A percentile compares a stretch with the other conserved stretches of the same genome.
These are phyloP conservation scores for Neurospora sp. DNA, from an alignment of 495 filamentous ascomycete genomes.

Conservation along the genomic window DNA sequence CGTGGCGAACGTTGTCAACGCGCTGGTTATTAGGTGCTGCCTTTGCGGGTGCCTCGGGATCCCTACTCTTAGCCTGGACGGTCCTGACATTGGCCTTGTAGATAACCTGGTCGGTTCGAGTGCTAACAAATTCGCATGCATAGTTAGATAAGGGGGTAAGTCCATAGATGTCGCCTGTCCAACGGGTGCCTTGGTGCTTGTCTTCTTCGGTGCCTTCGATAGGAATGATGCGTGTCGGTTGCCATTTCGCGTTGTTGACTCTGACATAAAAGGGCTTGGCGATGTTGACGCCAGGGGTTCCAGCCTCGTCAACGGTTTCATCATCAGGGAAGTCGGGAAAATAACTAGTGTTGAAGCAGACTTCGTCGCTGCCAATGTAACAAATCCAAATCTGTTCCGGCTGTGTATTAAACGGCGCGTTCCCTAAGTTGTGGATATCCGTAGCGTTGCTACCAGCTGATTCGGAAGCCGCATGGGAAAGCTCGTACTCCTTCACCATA, in stretches of 20 bases:
- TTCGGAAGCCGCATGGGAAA: slow-evolving; percentile 68
- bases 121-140: slow-evolving; percentile 72
- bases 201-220: slow-evolving; percentile 46
- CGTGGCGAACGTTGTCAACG: slow-evolving; percentile 50
- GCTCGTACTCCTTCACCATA: slow-evolving; percentile 84
- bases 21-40: slow-evolving; percentile 36
- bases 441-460: slow-evolving; percentile 63
- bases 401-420: slow-evolving; percentile 59
- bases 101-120: slow-evolving; percentile 59
- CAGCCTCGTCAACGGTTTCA: slow-evolving; percentile 10
- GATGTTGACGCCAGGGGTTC: slow-evolving; percentile 43
- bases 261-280: slow-evolving; percentile 76
- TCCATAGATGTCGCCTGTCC: slow-evolving; percentile 81
- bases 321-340: slow-evolving; percentile 33
- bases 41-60: slow-evolving; percentile 41
- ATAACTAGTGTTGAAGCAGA: slow-evolving; percentile 71
- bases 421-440: slow-evolving; percentile 70
- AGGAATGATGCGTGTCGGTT: slow-evolving; percentile 60
- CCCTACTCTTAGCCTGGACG: slow-evolving; percentile 55
- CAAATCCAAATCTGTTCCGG: slow-evolving; percentile 81
- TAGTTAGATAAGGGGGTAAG: slow-evolving; percentile 80
- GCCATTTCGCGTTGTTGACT: slow-evolving; percentile 84
- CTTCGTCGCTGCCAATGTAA: slow-evolving; percentile 68
- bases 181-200: slow-evolving; percentile 37
- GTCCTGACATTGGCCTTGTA: slow-evolving; percentile 76